Evolutionary conservation across 306 rosid species (phyloP).

Genomic region (Begonia masoniana): DNA sequence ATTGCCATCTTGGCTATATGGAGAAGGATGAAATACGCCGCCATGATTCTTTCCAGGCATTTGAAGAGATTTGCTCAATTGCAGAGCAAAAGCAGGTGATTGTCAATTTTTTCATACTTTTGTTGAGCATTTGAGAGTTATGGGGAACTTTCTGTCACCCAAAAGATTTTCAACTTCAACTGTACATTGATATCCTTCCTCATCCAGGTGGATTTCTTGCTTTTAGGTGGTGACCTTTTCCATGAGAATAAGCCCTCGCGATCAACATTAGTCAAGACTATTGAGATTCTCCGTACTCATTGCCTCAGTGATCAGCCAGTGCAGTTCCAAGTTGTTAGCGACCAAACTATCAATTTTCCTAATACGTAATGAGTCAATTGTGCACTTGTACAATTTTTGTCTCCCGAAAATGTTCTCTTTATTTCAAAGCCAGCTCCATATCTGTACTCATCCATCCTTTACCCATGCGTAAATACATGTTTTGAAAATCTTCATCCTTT

Average conservation of each 20-base stretch:
- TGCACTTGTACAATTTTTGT: too few species aligned
- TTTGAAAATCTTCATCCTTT: too few species aligned
- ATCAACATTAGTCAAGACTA: slow-evolving; percentile 72
- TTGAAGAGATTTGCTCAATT: slow-evolving; percentile 84
- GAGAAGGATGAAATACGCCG: slow-evolving; percentile 95
- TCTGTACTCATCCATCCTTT: too few species aligned
- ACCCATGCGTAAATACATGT: too few species aligned
- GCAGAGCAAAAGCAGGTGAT: slow-evolving; percentile 51
- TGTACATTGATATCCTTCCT: slow-evolving; percentile 1
- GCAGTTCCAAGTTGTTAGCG: slow-evolving; percentile 93
- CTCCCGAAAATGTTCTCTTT: too few species aligned
- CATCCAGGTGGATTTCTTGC: slow-evolving; percentile 48
- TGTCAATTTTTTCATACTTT: not conserved
- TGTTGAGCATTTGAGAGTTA: not conserved
- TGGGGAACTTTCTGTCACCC: slow-evolving; percentile 6
- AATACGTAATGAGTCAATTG: slow-evolving; percentile 29
- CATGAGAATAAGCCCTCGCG: slow-evolving; percentile 95
- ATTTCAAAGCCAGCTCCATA: too few species aligned
- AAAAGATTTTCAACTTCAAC: not conserved
- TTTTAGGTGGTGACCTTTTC: slow-evolving; percentile 93
- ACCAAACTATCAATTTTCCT: slow-evolving; percentile 82
- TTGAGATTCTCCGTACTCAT: slow-evolving; percentile 80
- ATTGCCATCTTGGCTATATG: slow-evolving; percentile 91
- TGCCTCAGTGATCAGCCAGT: slow-evolving; percentile 77
- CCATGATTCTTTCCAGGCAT: slow-evolving; percentile 83